These are phyloP conservation scores for Mycena sp. DNA, from an alignment of 1,284 basidiomycete genomes.

Conservation along the genomic window DNA sequence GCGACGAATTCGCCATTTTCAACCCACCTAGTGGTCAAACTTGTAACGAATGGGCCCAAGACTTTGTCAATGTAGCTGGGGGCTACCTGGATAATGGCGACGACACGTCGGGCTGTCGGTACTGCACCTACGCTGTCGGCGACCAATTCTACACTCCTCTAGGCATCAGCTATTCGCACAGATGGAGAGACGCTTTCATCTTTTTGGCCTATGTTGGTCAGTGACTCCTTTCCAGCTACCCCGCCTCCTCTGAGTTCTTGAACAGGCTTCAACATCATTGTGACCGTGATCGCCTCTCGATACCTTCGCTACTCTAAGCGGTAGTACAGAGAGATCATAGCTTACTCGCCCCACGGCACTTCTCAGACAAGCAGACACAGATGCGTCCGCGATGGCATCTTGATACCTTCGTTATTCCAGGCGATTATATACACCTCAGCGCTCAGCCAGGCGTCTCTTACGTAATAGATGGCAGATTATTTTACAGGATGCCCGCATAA, in stretches of 20 bases:
- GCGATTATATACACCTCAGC: too few species aligned
- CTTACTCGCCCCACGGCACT: too few species aligned
- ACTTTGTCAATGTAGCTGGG: conserved; percentile 69
- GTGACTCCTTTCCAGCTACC: conserved; percentile 29
- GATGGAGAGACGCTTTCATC: conserved; percentile 83
- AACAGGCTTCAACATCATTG: conserved; percentile 74
- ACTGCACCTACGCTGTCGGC: conserved; percentile 76
- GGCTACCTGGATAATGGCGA: conserved; percentile 85
- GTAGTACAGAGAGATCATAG: too few species aligned
- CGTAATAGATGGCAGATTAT: too few species aligned
- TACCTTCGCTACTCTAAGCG: conserved; percentile 79
- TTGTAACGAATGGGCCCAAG: conserved; percentile 75
- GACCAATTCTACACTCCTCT: conserved; percentile 78
- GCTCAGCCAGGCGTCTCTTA: too few species aligned
- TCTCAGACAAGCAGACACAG: too few species aligned
- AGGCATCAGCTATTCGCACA: conserved; percentile 70
- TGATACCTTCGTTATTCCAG: too few species aligned
- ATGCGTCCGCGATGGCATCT: too few species aligned
- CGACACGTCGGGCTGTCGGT: conserved; percentile 71
- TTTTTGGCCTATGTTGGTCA: conserved; percentile 69
- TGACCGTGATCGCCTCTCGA: conserved; percentile 76
- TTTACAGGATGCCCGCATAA: too few species aligned
- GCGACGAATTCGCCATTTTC: conserved; percentile 75
- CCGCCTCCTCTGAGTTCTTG: background rate
- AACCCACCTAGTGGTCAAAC: conserved; percentile 80